These are phyloP conservation scores for Suhomyces bribrorum DNA, from an alignment of 1,139 yeast species.

Conservation along the genomic window DNA sequence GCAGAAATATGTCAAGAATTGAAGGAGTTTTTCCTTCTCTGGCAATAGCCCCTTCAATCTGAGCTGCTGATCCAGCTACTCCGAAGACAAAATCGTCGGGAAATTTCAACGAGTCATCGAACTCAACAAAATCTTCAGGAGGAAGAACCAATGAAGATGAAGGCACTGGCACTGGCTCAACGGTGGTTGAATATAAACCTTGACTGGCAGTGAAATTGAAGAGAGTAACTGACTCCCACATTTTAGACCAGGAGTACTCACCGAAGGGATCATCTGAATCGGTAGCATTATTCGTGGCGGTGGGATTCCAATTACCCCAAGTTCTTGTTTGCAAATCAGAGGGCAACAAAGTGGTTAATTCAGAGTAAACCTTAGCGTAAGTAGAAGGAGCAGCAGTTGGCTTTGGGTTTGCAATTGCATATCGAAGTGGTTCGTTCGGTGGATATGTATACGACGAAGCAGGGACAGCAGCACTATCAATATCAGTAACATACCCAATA, in stretches of 20 bases:
- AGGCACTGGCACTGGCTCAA: constrained; percentile 25
- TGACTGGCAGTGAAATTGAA: constrained; percentile 18
- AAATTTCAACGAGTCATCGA: constrained; percentile 19
- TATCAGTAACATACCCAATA: not conserved
- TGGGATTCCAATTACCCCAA: constrained; percentile 19
- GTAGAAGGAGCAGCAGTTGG: constrained; percentile 7
- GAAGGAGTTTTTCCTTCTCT: constrained; percentile 38
- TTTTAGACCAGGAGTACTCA: constrained; percentile 22
- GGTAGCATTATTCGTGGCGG: constrained; percentile 18
- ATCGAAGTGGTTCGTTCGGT: not conserved
- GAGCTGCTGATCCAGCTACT: constrained; percentile 31
- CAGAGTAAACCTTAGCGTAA: constrained; percentile 5
- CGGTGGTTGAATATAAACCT: constrained; percentile 21
- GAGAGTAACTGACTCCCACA: constrained; percentile 21
- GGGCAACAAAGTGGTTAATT: constrained; percentile 6
- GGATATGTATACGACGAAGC: not conserved
- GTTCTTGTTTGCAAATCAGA: constrained; percentile 6
- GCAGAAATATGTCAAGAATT: constrained; percentile 24
- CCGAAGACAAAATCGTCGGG: constrained; percentile 25
- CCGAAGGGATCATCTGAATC: constrained; percentile 25
- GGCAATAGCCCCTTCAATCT: constrained; percentile 38
- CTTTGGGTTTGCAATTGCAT: constrained; percentile 4
- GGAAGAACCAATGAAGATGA: constrained; percentile 21
- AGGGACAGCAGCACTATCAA: not conserved
- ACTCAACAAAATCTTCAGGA: constrained; percentile 21